Evolutionary conservation across 2,329 filamentous ascomycete species (phyloP).

Genomic region (Septoria linicola): DNA sequence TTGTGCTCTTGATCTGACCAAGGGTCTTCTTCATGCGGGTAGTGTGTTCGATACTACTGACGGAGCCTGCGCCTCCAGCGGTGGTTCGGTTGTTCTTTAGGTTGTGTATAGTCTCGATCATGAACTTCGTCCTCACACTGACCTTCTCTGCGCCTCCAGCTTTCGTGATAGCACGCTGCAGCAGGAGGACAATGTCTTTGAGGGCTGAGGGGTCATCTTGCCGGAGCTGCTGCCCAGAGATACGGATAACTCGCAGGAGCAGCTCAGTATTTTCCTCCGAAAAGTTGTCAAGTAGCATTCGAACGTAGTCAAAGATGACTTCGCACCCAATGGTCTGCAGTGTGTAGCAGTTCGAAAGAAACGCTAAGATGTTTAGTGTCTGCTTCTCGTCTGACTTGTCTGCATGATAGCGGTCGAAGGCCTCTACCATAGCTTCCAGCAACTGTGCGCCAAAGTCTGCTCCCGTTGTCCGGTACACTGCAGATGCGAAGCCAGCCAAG

Average conservation of each 20-base stretch:
- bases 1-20: conserved; percentile 68
- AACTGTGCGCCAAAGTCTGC: conserved; percentile 87
- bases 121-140: conserved; percentile 89
- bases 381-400: conserved; percentile 55
- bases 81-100: conserved; percentile 93
- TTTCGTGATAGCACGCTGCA: conserved; percentile 70
- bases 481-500: conserved; percentile 83
- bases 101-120: conserved; percentile 94
- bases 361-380: conserved; percentile 72
- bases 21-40: conserved; percentile 86
- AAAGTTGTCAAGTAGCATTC: conserved; percentile 69
- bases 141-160: conserved; percentile 64
- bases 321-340: conserved; percentile 83
- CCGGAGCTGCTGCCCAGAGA: conserved; percentile 75
- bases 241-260: conserved; percentile 77
- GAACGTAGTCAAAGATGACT: conserved; percentile 88
- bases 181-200: conserved; percentile 80
- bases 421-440: conserved; percentile 72
- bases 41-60: conserved; percentile 75
- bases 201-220: conserved; percentile 84
- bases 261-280: conserved; percentile 87
- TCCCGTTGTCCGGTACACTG: conserved; percentile 82
- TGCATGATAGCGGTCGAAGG: conserved; percentile 58
- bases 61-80: conserved; percentile 67
- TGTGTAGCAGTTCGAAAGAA: conserved; percentile 85